These are phyloP conservation scores for Apocynum venetum DNA, from an alignment of 257 asterid species.

Conservation along the genomic window DNA sequence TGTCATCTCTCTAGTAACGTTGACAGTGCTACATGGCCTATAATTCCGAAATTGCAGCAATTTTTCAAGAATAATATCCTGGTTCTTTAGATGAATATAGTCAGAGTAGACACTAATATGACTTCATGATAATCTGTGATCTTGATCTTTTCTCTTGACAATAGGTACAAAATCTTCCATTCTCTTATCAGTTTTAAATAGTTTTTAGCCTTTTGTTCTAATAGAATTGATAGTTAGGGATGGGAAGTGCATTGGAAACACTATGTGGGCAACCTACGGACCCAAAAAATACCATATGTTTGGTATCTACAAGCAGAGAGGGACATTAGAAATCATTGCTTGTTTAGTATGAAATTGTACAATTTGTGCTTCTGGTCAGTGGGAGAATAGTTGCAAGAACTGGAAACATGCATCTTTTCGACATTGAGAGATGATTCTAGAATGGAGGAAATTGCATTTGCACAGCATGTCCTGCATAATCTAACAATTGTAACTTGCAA, in stretches of 20 bases:
- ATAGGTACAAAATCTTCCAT: too few relatives aligned
- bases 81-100: background rate
- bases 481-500: background rate
- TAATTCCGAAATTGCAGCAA: background rate
- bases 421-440: background rate
- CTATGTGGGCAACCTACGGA: conserved; percentile 65
- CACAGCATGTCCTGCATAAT: too few relatives aligned
- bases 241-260: conserved; percentile 72
- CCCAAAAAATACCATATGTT: conserved; percentile 53
- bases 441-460: background rate
- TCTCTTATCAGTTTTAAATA: too few relatives aligned
- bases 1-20: background rate
- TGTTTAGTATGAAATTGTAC: background rate
- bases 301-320: conserved; percentile 49
- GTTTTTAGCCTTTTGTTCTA: background rate
- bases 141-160: background rate
- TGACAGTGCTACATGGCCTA: background rate
- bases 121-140: background rate
- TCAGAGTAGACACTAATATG: background rate
- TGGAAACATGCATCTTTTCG: background rate
- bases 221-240: conserved; percentile 50
- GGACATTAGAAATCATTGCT: conserved; percentile 20
- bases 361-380: background rate
- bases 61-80: background rate
- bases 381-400: background rate